Base-by-base conservation (phyloP, 2,329 filamentous ascomycete genomes). In the Ploettnerulaceae sp. region DNA sequence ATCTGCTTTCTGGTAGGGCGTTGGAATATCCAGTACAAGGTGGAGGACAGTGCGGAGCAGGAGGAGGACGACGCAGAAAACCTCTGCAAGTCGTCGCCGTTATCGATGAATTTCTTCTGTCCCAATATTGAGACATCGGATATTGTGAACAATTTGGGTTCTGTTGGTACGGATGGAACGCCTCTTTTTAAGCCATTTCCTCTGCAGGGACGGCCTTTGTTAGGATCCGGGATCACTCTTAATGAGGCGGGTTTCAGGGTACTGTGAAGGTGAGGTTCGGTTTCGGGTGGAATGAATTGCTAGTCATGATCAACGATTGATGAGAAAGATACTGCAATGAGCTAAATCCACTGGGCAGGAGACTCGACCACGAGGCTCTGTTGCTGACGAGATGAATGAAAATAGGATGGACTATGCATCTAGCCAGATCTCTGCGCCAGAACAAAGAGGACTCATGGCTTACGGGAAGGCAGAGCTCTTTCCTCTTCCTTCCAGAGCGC, bases 1-100 rank as follows among this genome's bases (percentile, higher is more conserved):
- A 63, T 82, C 3, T 71, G 72, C 1, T 80, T 74, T 51, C 65
- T 82, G 1, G 74, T 76, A 5, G 71, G 69, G 51, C 77, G 79
- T 52, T 82, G 79, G 79, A 68, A 76, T 25, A 72, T 82, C 26
- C 67, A 77, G 2, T 69, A 79, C 2, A 66, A 73, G 1, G 66
- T 78, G 38, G 59, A 52, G 1, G 55, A 57, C 0, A n/a, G n/a
- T n/a, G n/a, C 60, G 15, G 31, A 66, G 2, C 69, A 71, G 28
- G 68, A 69, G 28, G 26, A 53, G 1, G 66, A 71, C 18, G 65
- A 65, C 3, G 54, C 69, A 9, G 48, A 51, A 24, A 9, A n/a
- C 1, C 26, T 55, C 9, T 55, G 53, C 36, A 37, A 45, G 17
- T 47, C 58, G 7, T 45, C 29, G 5, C 26, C 52, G 0, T 45